These are phyloP conservation scores for Conticribra guillardii DNA, from an alignment of 108 stramenopile genomes.

Conservation along the genomic window DNA sequence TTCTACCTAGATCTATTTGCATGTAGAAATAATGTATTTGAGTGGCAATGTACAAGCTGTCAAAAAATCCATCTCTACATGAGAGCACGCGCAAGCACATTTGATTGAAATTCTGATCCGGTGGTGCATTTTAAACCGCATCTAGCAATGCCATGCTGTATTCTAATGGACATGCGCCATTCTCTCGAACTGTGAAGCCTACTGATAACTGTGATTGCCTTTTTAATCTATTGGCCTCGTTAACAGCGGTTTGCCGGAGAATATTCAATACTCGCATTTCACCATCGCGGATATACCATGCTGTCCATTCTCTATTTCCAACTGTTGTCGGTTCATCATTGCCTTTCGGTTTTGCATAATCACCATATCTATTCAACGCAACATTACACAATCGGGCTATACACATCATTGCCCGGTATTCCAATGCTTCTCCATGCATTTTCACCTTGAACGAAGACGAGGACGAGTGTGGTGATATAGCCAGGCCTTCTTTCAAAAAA, in stretches of 20 bases:
- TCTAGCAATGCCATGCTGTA: slow-evolving; percentile 37
- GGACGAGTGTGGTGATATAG: not conserved
- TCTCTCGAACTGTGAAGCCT: slow-evolving; percentile 20
- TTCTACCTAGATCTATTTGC: not conserved
- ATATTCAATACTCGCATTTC: slow-evolving; percentile 40
- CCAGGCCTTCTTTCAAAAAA: slow-evolving; percentile 53
- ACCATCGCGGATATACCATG: slow-evolving; percentile 48
- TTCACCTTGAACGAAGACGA: slow-evolving; percentile 46
- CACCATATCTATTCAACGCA: slow-evolving; percentile 50
- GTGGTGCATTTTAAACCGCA: not conserved
- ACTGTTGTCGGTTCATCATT: slow-evolving; percentile 23
- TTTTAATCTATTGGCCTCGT: slow-evolving; percentile 35
- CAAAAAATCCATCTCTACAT: too few relatives aligned
- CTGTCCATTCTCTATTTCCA: slow-evolving; percentile 45
- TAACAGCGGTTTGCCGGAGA: slow-evolving; percentile 27
- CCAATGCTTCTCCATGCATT: slow-evolving; percentile 51
- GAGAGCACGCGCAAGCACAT: too few relatives aligned
- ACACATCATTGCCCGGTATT: slow-evolving; percentile 71
- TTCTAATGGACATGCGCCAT: slow-evolving; percentile 42
- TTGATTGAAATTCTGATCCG: not conserved
- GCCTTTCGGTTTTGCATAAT: slow-evolving; percentile 8
- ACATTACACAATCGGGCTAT: slow-evolving; percentile 58
- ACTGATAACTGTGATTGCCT: not conserved
- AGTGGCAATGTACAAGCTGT: too few relatives aligned
- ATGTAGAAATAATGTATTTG: not conserved